Conservation (phyloP, 768 basidiomycete species). For the Lactifluus volemus region DNA sequence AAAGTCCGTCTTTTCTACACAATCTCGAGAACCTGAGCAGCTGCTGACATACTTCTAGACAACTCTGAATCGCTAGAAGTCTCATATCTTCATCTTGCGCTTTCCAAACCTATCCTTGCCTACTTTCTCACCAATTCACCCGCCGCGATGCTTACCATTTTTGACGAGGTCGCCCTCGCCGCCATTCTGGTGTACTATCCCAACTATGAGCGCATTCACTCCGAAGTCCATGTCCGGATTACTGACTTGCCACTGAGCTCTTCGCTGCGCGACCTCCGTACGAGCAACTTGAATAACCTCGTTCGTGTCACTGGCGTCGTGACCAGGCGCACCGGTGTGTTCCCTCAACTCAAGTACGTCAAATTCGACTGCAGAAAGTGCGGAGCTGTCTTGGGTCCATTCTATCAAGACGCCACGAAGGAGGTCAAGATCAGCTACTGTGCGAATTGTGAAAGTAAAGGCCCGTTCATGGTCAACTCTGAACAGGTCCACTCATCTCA, state of each 20-base stretch:
- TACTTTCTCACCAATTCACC: conserved; percentile 98
- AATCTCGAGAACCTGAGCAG: background rate
- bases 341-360: conserved; percentile 99
- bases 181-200: conserved; percentile 96
- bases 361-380: conserved; percentile 98
- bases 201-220: conserved; percentile 92
- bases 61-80: conserved; percentile 98
- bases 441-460: conserved; percentile 87
- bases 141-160: conserved; percentile 83
- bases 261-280: conserved; percentile 88
- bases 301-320: conserved; percentile 95
- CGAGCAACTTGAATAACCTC: conserved; percentile 87
- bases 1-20: conserved; percentile 51
- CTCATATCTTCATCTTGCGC: conserved; percentile 89
- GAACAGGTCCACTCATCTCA: conserved; percentile 60
- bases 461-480: conserved; percentile 93
- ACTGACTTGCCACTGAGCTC: conserved; percentile 85
- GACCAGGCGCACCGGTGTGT: conserved; percentile 90
- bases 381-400: conserved; percentile 88
- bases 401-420: conserved; percentile 93
- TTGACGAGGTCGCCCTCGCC: conserved; percentile 90
- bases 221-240: conserved; percentile 95
- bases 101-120: conserved; percentile 89
- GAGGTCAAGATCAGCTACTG: conserved; percentile 95
- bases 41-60: conserved; percentile 37